phyloP scores from a whole-genome alignment of 345 rosid genomes.

The Garcia nutans region DNA sequence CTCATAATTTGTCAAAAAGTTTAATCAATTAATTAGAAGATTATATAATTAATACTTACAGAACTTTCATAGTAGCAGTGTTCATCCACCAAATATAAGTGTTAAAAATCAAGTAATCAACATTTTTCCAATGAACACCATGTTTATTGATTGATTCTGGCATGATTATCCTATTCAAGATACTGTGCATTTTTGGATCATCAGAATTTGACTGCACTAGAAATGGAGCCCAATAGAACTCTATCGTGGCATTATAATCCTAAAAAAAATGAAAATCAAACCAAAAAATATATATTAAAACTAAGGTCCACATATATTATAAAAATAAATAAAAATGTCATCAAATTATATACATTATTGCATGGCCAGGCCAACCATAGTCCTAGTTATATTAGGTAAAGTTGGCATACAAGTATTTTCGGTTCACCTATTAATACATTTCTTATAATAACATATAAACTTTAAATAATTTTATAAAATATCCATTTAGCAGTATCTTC shows the following conservation, averaged over 20 bases:
- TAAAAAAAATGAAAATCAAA: constrained; percentile 14
- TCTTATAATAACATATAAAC: not conserved
- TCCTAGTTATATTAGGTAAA: not conserved
- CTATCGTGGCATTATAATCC: constrained; percentile 84
- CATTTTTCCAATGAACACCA: constrained; percentile 73
- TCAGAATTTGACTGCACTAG: constrained; percentile 94
- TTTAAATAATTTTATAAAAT: not conserved
- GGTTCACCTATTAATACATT: not conserved
- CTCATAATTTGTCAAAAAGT: no score
- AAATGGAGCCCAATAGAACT: constrained; percentile 91
- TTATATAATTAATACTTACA: constrained; percentile 45
- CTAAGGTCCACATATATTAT: not conserved
- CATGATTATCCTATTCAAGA: constrained; percentile 67
- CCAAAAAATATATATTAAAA: not conserved
- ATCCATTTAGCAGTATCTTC: not conserved
- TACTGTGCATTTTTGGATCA: constrained; percentile 67
- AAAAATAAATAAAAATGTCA: not conserved
- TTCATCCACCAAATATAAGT: constrained; percentile 96
- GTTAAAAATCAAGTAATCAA: constrained; percentile 72
- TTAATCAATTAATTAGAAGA: not conserved
- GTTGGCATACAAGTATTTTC: not conserved
- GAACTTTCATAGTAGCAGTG: constrained; percentile 55
- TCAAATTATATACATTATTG: not conserved
- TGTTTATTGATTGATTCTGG: constrained; percentile 81
- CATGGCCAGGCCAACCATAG: not conserved